Conservation (phyloP, 108 stramenopile species). For the Cyclotella atomus region DNA sequence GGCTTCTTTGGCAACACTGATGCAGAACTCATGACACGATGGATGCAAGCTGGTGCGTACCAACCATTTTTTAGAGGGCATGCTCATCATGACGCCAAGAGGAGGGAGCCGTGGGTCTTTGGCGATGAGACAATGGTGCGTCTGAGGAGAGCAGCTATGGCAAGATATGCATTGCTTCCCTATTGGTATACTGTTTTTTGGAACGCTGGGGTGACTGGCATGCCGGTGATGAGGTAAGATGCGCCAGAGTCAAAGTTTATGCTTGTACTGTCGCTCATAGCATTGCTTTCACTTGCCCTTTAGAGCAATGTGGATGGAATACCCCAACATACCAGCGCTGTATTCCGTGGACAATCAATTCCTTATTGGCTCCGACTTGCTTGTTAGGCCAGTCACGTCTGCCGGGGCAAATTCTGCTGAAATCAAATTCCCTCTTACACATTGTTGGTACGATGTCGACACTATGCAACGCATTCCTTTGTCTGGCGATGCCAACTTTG, state of each 20-base stretch:
- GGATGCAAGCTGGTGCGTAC: constrained; percentile 98
- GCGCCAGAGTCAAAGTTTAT: too few relatives aligned
- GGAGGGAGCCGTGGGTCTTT: constrained; percentile 98
- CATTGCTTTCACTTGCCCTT: not conserved
- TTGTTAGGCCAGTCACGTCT: constrained; percentile 95
- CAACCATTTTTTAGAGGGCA: constrained; percentile 99
- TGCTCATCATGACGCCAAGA: constrained; percentile 98
- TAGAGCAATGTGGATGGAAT: constrained; percentile 93
- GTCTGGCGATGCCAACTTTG: constrained; percentile 37
- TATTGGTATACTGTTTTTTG: constrained; percentile 97
- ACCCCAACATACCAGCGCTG: constrained; percentile 72
- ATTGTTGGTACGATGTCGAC: constrained; percentile 91
- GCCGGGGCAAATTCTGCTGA: constrained; percentile 73
- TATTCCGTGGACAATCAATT: constrained; percentile 88
- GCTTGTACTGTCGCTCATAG: not conserved
- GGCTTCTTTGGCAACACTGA: constrained; percentile 98
- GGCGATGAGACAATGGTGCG: constrained; percentile 89
- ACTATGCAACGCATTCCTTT: constrained; percentile 59
- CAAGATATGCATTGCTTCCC: constrained; percentile 95
- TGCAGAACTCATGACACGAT: constrained; percentile 96
- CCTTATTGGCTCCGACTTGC: constrained; percentile 94
- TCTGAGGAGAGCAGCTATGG: constrained; percentile 87
- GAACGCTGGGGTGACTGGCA: constrained; percentile 80
- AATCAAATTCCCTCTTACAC: constrained; percentile 80
- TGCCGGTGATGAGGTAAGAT: constrained; percentile 96